Conservation (phyloP, 2,329 filamentous ascomycete genomes). For the Alternaria brassicae region DNA sequence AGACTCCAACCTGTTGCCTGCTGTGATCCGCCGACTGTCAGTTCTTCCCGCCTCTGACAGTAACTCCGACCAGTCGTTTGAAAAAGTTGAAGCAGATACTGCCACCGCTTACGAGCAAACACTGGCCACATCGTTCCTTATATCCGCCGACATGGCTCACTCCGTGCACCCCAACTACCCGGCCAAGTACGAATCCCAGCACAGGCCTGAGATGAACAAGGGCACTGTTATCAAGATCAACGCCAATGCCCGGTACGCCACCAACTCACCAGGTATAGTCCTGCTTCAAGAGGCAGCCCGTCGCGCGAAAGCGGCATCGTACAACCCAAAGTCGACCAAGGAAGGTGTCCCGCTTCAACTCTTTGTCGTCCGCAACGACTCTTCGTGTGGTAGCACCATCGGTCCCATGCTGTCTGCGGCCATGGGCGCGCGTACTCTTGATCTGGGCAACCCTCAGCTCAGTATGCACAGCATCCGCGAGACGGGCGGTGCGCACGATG, state of each 20-base stretch:
- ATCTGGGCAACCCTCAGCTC: slow-evolving; percentile 91
- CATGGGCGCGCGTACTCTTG: slow-evolving; percentile 85
- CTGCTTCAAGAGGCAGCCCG: slow-evolving; percentile 85
- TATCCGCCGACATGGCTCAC: slow-evolving; percentile 98
- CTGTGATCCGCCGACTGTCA: slow-evolving; percentile 84
- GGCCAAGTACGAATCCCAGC: slow-evolving; percentile 87
- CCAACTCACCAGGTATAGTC: slow-evolving; percentile 94
- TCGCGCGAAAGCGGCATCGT: slow-evolving; percentile 60
- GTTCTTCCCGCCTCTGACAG: slow-evolving; percentile 71
- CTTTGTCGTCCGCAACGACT: slow-evolving; percentile 96
- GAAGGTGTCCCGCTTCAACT: slow-evolving; percentile 85
- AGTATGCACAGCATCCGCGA: slow-evolving; percentile 98
- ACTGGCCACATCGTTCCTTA: slow-evolving; percentile 85
- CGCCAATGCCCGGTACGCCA: slow-evolving; percentile 95
- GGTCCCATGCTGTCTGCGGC: slow-evolving; percentile 93
- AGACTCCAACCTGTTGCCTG: slow-evolving; percentile 87
- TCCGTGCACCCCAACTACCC: slow-evolving; percentile 94
- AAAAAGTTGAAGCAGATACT: slow-evolving; percentile 64
- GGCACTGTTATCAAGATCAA: slow-evolving; percentile 98
- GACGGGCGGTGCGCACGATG: slow-evolving; percentile 86
- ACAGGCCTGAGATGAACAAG: slow-evolving; percentile 94
- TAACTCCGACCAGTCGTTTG: slow-evolving; percentile 70
- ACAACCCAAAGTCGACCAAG: slow-evolving; percentile 54
- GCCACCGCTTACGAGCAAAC: slow-evolving; percentile 93
- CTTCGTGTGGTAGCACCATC: slow-evolving; percentile 92